Conservation (phyloP, 2,329 filamentous ascomycete species). For the Metarhizium sp. region DNA sequence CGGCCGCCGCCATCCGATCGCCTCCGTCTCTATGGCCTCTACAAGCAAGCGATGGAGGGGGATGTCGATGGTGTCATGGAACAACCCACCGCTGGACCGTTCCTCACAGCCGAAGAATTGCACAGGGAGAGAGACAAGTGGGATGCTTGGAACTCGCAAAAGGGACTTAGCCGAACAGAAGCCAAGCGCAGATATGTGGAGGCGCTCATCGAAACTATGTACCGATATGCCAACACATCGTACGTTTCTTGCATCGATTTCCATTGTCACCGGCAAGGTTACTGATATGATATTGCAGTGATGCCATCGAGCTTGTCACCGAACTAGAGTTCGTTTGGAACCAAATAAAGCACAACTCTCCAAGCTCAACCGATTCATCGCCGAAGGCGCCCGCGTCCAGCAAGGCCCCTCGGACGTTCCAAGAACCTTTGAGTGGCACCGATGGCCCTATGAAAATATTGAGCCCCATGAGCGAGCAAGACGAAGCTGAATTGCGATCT, state of each 20-base stretch:
- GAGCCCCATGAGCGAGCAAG: conserved; percentile 78
- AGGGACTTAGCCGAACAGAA: conserved; percentile 75
- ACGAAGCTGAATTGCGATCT: conserved; percentile 53
- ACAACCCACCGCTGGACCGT: conserved; percentile 50
- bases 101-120: conserved; percentile 42
- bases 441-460: conserved; percentile 59
- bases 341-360: conserved; percentile 82
- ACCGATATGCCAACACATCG: conserved; percentile 83
- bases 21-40: conserved; percentile 89
- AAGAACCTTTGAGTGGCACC: conserved; percentile 37
- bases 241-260: conserved; percentile 28
- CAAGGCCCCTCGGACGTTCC: conserved; percentile 30
- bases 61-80: conserved; percentile 93
- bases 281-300: conserved; percentile 30
- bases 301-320: conserved; percentile 76
- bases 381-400: conserved; percentile 33
- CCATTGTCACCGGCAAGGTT: background rate
- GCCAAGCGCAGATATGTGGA: conserved; percentile 92
- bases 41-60: conserved; percentile 99
- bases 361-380: conserved; percentile 50
- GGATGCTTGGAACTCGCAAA: conserved; percentile 93
- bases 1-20: conserved; percentile 80
- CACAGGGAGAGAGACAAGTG: conserved; percentile 60
- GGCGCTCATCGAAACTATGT: conserved; percentile 93
- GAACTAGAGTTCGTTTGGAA: conserved; percentile 99